Percentiles rank a stretch among this genome's conserved stretches.
These are phyloP conservation scores for Hsuehochloa calcarea DNA, from an alignment of 176 grass and related monocot genomes.

Conservation along the genomic window DNA sequence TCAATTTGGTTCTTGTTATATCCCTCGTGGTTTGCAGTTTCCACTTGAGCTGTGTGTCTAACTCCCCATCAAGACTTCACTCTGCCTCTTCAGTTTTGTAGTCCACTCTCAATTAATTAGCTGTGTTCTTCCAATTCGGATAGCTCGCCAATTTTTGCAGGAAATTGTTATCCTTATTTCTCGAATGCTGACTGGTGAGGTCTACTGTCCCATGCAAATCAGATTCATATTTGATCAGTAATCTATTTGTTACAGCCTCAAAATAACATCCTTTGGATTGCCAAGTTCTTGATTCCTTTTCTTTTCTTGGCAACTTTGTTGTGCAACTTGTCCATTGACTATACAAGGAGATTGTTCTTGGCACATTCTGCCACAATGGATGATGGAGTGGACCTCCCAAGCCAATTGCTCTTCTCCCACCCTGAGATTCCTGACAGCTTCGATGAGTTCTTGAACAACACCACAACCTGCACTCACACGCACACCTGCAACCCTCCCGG, in stretches of 20 bases:
- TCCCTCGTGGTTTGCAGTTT: background rate
- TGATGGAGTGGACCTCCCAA: slow-evolving; percentile 51
- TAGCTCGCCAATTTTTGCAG: background rate
- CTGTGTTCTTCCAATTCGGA: slow-evolving; percentile 4
- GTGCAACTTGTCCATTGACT: slow-evolving; percentile 23
- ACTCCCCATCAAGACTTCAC: background rate
- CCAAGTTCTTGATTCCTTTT: background rate
- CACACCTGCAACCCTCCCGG: slow-evolving; percentile 81
- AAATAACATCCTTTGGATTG: background rate
- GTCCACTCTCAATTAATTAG: background rate
- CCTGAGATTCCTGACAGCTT: slow-evolving; percentile 58
- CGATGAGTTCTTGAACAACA: slow-evolving; percentile 56
- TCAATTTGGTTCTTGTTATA: slow-evolving; percentile 11
- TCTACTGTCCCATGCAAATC: background rate
- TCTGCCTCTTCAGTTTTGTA: background rate
- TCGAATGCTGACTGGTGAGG: slow-evolving; percentile 15
- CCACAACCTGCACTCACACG: slow-evolving; percentile 71
- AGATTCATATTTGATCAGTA: background rate
- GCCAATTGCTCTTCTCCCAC: slow-evolving; percentile 55
- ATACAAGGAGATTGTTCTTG: slow-evolving; percentile 16
- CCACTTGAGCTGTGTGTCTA: background rate
- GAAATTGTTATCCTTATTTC: background rate
- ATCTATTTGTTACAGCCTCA: background rate
- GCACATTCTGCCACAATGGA: slow-evolving; percentile 49
- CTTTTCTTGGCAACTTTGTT: background rate